These are phyloP conservation scores for Leptomonas seymouri DNA, from an alignment of 208 protist species.

Conservation along the genomic window DNA sequence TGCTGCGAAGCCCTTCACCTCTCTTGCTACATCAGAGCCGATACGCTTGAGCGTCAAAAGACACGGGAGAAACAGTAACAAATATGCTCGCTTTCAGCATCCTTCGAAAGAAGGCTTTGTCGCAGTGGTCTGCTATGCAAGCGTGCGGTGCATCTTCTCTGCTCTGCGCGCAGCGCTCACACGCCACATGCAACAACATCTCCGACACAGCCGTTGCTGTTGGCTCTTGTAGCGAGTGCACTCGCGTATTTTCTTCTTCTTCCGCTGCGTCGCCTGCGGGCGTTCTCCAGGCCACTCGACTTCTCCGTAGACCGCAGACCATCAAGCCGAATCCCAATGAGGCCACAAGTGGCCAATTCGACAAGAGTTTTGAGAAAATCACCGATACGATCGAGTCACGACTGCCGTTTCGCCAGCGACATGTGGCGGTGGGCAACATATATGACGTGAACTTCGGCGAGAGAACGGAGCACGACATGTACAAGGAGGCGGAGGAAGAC, in stretches of 20 bases:
- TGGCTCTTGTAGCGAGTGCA: neutral
- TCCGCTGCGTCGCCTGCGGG: neutral
- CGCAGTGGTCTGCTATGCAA: no score
- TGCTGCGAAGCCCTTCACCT: no score
- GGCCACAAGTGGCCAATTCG: conserved; percentile 68
- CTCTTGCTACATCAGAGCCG: no score
- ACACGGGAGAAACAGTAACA: no score
- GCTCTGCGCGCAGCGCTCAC: no score
- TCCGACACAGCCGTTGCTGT: no score
- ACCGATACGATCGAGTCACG: conserved; percentile 61
- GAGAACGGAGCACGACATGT: conserved; percentile 50
- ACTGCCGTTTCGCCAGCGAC: conserved; percentile 63
- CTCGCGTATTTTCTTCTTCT: neutral
- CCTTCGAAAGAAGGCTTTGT: no score
- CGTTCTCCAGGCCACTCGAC: conserved; percentile 27
- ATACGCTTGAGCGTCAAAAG: no score
- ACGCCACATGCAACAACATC: no score
- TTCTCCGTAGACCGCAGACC: conserved; percentile 56
- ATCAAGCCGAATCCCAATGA: conserved; percentile 82
- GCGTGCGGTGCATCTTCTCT: no score
- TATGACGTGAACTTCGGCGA: conserved; percentile 76
- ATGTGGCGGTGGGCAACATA: conserved; percentile 55
- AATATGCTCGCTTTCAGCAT: no score
- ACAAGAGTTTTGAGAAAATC: conserved; percentile 85
- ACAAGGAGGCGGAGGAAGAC: conserved; percentile 63